Conservation (phyloP, 805 yeast genomes). For the Candida succiphila region DNA sequence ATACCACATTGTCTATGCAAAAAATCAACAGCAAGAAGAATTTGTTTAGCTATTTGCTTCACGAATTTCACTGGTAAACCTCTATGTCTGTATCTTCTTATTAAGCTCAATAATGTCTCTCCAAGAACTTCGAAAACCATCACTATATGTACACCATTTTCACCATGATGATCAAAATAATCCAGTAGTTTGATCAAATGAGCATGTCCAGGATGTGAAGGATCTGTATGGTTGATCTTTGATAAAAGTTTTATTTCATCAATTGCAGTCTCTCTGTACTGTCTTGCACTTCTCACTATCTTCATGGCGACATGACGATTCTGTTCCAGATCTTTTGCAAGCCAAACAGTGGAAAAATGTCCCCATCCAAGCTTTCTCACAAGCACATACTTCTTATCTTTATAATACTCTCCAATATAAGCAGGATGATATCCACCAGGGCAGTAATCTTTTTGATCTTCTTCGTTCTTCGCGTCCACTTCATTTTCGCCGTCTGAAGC, state of each 20-base stretch:
- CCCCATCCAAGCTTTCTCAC: conserved; percentile 98
- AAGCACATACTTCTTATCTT: conserved; percentile 58
- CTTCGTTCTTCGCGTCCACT: conserved; percentile 52
- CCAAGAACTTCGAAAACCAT: conserved; percentile 98
- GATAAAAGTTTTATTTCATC: conserved; percentile 83
- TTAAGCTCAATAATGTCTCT: conserved; percentile 80
- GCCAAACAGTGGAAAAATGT: conserved; percentile 93
- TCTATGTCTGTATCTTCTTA: conserved; percentile 51
- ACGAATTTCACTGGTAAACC: conserved; percentile 44
- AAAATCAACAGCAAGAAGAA: conserved; percentile 45
- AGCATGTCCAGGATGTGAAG: conserved; percentile 68
- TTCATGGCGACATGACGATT: conserved; percentile 85
- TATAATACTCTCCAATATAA: conserved; percentile 74
- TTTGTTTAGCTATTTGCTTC: conserved; percentile 49
- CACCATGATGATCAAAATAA: conserved; percentile 78
- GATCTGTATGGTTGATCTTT: conserved; percentile 51
- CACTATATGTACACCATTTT: conserved; percentile 86
- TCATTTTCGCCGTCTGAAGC: conserved; percentile 22
- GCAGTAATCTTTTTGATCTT: conserved; percentile 73
- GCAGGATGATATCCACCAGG: conserved; percentile 97
- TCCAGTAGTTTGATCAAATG: conserved; percentile 77
- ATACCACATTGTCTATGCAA: conserved; percentile 54
- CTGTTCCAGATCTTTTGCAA: conserved; percentile 53
- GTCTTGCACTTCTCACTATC: conserved; percentile 84
- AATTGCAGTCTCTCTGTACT: conserved; percentile 86